Evolutionary conservation across 805 yeast species (phyloP).

Genomic region (Lachancea sp.): DNA sequence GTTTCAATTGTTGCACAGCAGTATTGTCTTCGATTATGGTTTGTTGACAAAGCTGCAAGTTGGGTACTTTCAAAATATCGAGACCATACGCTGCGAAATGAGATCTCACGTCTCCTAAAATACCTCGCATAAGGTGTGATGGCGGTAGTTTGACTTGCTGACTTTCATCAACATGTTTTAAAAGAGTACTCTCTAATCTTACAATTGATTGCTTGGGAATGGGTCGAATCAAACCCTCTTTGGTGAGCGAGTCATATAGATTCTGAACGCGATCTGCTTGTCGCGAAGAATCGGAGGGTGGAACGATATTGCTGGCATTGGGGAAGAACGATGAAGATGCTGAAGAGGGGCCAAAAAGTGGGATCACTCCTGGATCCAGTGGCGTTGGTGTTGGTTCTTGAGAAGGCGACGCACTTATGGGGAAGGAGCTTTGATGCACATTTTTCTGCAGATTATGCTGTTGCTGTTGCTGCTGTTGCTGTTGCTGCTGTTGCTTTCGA

Average conservation of each 20-base stretch:
- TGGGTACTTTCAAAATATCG: constrained; percentile 25
- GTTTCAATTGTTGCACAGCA: constrained; percentile 24
- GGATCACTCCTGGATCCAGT: not conserved
- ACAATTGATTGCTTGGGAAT: constrained; percentile 28
- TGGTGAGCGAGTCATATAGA: constrained; percentile 4
- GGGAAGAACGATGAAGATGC: constrained; percentile 8
- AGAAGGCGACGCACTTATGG: constrained; percentile 14
- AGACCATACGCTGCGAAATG: constrained; percentile 26
- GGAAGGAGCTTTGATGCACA: constrained; percentile 17
- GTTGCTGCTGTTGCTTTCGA: constrained; percentile 27
- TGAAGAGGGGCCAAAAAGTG: constrained; percentile 6
- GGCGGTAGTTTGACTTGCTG: constrained; percentile 19
- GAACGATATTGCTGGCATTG: constrained; percentile 6
- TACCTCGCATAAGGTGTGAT: constrained; percentile 18
- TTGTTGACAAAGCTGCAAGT: constrained; percentile 31
- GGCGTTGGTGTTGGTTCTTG: constrained; percentile 12
- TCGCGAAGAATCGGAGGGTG: constrained; percentile 5
- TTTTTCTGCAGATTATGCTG: constrained; percentile 22
- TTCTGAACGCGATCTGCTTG: constrained; percentile 2
- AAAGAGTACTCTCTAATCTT: constrained; percentile 18
- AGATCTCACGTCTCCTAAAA: constrained; percentile 28
- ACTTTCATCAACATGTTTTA: constrained; percentile 11
- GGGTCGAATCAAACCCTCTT: constrained; percentile 20
- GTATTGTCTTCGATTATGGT: constrained; percentile 26
- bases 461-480: constrained; percentile 25